Percentiles rank a stretch among this genome's conserved stretches.
These are phyloP conservation scores for Debaryomyces udenii DNA, from an alignment of 1,139 yeast genomes.

Conservation along the genomic window DNA sequence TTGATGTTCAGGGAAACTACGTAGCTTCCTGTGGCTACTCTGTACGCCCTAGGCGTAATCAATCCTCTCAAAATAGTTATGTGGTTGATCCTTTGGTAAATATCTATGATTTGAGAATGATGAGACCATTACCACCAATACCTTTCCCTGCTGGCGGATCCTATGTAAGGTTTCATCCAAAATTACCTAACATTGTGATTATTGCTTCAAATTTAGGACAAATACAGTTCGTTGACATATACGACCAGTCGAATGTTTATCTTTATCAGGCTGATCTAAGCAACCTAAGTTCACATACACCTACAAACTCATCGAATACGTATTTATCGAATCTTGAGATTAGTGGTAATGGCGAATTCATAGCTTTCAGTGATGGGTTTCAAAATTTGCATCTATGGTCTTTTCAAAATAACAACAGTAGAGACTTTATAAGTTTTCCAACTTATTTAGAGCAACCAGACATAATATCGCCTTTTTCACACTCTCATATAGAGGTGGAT, in stretches of 20 bases:
- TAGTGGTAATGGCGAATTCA: conserved; percentile 79
- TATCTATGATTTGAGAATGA: conserved; percentile 75
- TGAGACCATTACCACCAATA: conserved; percentile 76
- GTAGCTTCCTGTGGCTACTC: conserved; percentile 85
- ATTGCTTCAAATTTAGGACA: conserved; percentile 81
- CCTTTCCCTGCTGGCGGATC: conserved; percentile 92
- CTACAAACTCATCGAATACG: conserved; percentile 15
- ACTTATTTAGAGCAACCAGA: conserved; percentile 56
- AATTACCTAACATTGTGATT: conserved; percentile 74
- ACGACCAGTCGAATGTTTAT: conserved; percentile 69
- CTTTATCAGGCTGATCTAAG: conserved; percentile 65
- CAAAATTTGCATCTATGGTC: conserved; percentile 81
- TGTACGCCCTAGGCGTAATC: conserved; percentile 43
- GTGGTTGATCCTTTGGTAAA: conserved; percentile 78
- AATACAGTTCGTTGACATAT: conserved; percentile 80
- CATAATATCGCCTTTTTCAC: conserved; percentile 27
- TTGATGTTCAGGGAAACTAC: conserved; percentile 76
- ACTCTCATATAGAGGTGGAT: conserved; percentile 37
- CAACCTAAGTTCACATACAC: conserved; percentile 10
- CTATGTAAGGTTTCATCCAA: conserved; percentile 83
- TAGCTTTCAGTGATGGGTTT: conserved; percentile 68
- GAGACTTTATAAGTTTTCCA: conserved; percentile 51
- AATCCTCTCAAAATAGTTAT: conserved; percentile 26
- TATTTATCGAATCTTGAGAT: conserved; percentile 62
- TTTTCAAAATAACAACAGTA: conserved; percentile 36